Evolutionary conservation across 2,329 filamentous ascomycete genomes (phyloP).

Genomic region (Periconia macrospinosa): DNA sequence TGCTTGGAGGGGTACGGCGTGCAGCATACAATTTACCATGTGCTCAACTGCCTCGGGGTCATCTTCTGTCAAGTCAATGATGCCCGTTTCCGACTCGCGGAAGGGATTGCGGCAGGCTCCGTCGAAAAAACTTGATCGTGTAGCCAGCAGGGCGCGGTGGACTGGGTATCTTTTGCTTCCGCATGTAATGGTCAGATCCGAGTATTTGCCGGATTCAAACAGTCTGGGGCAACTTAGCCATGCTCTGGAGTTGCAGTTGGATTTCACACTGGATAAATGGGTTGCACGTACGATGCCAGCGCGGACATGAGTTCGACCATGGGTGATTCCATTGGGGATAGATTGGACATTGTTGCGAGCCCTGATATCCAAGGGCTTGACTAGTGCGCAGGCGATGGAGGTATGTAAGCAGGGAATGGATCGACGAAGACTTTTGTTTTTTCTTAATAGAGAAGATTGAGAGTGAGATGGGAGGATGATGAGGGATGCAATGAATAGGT

Average conservation of each 20-base stretch:
- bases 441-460: no score
- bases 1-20: conserved; percentile 1
- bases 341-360: background rate
- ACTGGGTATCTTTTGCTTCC: conserved; percentile 50
- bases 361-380: background rate
- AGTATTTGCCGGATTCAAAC: conserved; percentile 46
- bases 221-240: conserved; percentile 40
- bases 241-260: background rate
- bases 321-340: conserved; percentile 40
- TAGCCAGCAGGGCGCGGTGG: conserved; percentile 53
- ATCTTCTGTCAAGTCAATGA: conserved; percentile 45
- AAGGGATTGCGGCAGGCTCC: conserved; percentile 45
- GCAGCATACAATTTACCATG: conserved; percentile 45
- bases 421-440: no score
- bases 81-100: conserved; percentile 38
- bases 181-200: conserved; percentile 53
- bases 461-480: no score
- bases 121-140: conserved; percentile 51
- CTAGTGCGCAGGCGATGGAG: background rate
- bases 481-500: no score
- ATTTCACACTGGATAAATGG: background rate
- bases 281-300: conserved; percentile 49
- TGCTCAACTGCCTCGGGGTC: conserved; percentile 45
- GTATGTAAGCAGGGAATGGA: background rate
- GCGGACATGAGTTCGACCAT: conserved; percentile 50